Evolutionary conservation across 768 basidiomycete species (phyloP), one percentile per base, ranked within the genome.

Genomic region (Russula earlei): DNA sequence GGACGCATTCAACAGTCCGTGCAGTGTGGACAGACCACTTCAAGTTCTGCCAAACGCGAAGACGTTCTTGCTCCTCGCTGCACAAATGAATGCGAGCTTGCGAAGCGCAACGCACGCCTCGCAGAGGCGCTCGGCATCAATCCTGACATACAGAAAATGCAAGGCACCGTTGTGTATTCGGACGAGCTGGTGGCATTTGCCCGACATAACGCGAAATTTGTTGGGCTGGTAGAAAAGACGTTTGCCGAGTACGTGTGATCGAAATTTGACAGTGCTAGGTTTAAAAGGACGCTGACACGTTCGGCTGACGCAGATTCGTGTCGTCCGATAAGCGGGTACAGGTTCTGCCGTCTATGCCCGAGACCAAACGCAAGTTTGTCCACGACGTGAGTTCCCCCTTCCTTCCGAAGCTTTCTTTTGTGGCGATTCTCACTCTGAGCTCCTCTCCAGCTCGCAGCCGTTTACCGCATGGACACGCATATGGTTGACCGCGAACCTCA

Each of bases 401-500:
- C n/a, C n/a, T n/a, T n/a, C n/a, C n/a, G n/a, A 34, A 52, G 15
- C 49, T 11, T 45, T 45, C 51, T 3, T 47, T 46, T 29, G 40
- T 47, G 52, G 6, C 17, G 24, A 25, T 25, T 44, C 45, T 59
- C 33, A 27, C 45, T 14, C 55, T 58, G 33, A 37, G 24, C 46
- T 43, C 15, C 62, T 52, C 47, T 61, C 24, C 61, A 88, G 82
- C 77, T 96, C 20, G 88, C 91, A 1, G 72, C 77, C 7, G 71
- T 85, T 5, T 98, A 95, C 66, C 77, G 90, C 19, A 81, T 97
- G 67, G 86, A 90, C 58, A 82, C 85, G 0, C 81, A 87, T 62
- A 82, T 92, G 74, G 81, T 99, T 19, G 95, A 97, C 67, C 87
- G 87, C 63, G 95, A 96, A 63, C 95, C 95, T 0, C 78, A 87